Evolutionary conservation across 257 asterid genomes (phyloP).

Genomic region (Misopates orontium): DNA sequence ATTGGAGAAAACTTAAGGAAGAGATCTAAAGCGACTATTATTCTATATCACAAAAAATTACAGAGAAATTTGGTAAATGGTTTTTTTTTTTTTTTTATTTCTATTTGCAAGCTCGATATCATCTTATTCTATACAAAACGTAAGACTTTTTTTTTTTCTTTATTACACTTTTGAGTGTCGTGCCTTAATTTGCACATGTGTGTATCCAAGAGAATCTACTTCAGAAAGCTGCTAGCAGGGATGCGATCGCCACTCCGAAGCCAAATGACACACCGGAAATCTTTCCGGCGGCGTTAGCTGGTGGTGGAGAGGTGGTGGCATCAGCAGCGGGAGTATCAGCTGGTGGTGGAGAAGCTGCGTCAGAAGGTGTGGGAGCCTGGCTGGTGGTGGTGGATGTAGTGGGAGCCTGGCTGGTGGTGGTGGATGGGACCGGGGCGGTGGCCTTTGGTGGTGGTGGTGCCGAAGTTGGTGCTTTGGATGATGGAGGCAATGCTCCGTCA

Average conservation of each 20-base stretch:
- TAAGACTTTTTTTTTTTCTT: background rate
- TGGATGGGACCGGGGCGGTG: conserved; percentile 11
- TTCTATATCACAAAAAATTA: no score
- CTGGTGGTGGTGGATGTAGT: no score
- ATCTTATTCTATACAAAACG: conserved; percentile 9
- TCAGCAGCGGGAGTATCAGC: conserved; percentile 24
- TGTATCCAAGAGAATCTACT: background rate
- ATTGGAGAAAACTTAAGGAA: no score
- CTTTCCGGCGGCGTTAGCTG: conserved; percentile 23
- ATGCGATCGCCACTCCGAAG: conserved; percentile 28
- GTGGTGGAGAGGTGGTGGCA: conserved; percentile 21
- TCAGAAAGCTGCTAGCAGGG: conserved; percentile 27
- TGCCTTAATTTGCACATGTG: background rate
- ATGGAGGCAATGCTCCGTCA: conserved; percentile 33
- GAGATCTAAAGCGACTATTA: no score
- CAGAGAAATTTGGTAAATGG: no score
- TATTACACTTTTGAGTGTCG: background rate
- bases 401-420: no score
- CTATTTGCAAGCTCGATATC: background rate
- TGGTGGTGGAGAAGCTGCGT: conserved; percentile 11
- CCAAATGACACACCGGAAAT: conserved; percentile 29
- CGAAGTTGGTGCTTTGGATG: background rate
- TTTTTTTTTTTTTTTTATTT: background rate
- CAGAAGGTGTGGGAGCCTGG: conserved; percentile 23
- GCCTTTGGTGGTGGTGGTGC: conserved; percentile 37